Evolutionary conservation across 2,329 filamentous ascomycete genomes (phyloP).

Genomic region (Dactylellina haptotyla): DNA sequence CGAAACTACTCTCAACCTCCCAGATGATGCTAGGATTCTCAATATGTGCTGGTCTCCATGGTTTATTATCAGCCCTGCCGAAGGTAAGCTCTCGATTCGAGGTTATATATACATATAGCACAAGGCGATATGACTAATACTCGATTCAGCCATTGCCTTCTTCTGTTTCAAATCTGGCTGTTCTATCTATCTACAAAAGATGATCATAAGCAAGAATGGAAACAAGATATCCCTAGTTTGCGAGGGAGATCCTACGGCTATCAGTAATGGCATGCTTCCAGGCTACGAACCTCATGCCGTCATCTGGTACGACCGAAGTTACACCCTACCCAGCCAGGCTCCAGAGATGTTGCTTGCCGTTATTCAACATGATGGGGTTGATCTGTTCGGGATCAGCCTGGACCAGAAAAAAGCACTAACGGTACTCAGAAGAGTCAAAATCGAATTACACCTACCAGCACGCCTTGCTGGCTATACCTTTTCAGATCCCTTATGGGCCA

Average conservation of each 20-base stretch:
- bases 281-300: conserved; percentile 44
- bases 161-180: conserved; percentile 19
- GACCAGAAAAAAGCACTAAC: neutral
- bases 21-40: conserved; percentile 15
- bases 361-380: conserved; percentile 40
- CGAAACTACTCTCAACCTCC: conserved; percentile 1
- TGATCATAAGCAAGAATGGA: conserved; percentile 3
- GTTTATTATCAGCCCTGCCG: conserved; percentile 25
- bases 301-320: conserved; percentile 37
- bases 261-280: conserved; percentile 11
- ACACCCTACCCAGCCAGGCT: neutral
- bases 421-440: conserved; percentile 10
- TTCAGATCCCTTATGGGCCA: conserved; percentile 44
- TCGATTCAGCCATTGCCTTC: conserved; percentile 24
- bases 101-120: neutral
- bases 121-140: neutral
- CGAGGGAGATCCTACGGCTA: neutral
- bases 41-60: conserved; percentile 50
- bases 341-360: conserved; percentile 30
- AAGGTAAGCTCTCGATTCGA: too few relatives aligned
- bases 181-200: conserved; percentile 20
- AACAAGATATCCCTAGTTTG: neutral
- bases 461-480: conserved; percentile 31
- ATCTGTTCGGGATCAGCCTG: conserved; percentile 29
- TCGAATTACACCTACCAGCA: conserved; percentile 32